Percentiles rank a stretch among this genome's conserved stretches.
phyloP scores from a whole-genome alignment of 2,329 filamentous ascomycete genomes.

The Knufia petricola region DNA sequence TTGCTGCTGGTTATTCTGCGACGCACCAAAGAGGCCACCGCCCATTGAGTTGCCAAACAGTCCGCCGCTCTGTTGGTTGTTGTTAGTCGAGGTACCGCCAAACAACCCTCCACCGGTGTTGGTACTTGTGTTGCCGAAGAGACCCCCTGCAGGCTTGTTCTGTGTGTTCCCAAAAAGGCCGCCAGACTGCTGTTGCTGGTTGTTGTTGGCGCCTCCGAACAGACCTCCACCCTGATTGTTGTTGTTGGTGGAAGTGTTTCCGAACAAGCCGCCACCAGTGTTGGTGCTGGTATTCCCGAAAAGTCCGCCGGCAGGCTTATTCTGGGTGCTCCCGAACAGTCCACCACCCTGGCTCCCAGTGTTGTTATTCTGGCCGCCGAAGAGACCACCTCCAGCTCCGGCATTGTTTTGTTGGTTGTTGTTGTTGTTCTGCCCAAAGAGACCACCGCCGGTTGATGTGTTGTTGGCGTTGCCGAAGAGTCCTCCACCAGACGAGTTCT shows the following conservation, averaged over 20 bases:
- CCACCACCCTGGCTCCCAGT: conserved; percentile 35
- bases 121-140: conserved; percentile 36
- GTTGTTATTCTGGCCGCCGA: conserved; percentile 28
- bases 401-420: conserved; percentile 12
- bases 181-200: conserved; percentile 22
- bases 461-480: conserved; percentile 34
- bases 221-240: conserved; percentile 15
- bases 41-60: conserved; percentile 33
- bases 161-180: conserved; percentile 44
- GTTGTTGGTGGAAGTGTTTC: conserved; percentile 23
- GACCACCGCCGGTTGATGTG: conserved; percentile 27
- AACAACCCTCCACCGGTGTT: conserved; percentile 46
- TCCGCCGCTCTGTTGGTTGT: conserved; percentile 25
- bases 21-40: conserved; percentile 44
- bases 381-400: conserved; percentile 14
- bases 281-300: conserved; percentile 38
- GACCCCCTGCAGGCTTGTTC: conserved; percentile 37
- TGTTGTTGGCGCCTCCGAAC: conserved; percentile 22
- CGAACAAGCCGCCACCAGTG: conserved; percentile 40
- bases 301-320: conserved; percentile 28
- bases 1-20: conserved; percentile 45
- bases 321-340: conserved; percentile 34
- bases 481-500: conserved; percentile 35
- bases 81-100: conserved; percentile 31
- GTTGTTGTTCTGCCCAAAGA: conserved; percentile 32